These are phyloP conservation scores for Ophiocytium majus DNA, from an alignment of 352 stramenopile genomes.

Conservation along the genomic window DNA sequence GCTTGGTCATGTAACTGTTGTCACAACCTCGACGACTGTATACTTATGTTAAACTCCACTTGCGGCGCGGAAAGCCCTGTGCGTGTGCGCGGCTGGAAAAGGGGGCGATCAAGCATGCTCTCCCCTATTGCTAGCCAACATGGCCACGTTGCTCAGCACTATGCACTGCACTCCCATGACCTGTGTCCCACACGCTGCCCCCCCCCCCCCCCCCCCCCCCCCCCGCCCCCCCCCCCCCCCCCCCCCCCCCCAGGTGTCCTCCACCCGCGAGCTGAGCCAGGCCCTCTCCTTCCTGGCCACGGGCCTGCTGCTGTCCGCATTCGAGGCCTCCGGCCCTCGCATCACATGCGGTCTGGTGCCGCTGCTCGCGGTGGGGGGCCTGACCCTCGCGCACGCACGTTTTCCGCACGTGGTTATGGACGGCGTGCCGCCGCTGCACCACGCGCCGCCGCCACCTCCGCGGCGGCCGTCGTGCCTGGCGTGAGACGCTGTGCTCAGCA, in stretches of 20 bases:
- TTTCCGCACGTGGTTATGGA: background rate
- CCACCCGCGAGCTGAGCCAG: background rate
- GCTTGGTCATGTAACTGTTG: too few species aligned
- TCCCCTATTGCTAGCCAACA: background rate
- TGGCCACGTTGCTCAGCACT: too few species aligned
- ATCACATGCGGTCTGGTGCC: background rate
- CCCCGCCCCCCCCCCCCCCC: too few species aligned
- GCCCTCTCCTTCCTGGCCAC: background rate
- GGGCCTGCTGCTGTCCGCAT: background rate
- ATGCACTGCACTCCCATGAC: background rate
- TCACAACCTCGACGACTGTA: too few species aligned
- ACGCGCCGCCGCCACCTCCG: too few species aligned
- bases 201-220: too few species aligned
- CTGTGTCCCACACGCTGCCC: background rate
- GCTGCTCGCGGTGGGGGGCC: background rate
- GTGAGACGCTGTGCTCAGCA: too few species aligned
- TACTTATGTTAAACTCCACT: too few species aligned
- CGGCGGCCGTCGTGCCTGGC: too few species aligned
- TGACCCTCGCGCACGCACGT: background rate
- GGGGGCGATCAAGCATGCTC: background rate
- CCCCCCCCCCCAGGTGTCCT: background rate
- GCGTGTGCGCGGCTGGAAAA: background rate
- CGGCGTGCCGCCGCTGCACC: background rate
- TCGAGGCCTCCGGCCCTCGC: background rate
- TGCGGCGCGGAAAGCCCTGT: too few species aligned